Conservation (phyloP, 352 stramenopile genomes). For the Phytophthora pinifolia region DNA sequence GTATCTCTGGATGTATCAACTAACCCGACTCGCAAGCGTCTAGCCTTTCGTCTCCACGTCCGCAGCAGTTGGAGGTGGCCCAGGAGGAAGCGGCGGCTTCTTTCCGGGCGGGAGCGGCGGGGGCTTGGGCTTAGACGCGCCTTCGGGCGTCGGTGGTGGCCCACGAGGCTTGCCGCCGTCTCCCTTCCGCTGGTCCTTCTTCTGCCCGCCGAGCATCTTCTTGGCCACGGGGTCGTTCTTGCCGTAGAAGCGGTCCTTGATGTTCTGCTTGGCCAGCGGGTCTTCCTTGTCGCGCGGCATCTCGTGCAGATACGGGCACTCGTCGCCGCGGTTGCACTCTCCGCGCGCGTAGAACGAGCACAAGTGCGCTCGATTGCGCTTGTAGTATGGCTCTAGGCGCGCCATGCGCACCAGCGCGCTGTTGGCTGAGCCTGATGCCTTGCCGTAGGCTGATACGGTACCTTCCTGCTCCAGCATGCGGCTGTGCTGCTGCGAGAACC, state of each 20-base stretch:
- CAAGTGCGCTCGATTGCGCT: constrained; percentile 90
- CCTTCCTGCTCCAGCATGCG: constrained; percentile 92
- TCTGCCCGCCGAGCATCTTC: constrained; percentile 79
- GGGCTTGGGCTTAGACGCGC: constrained; percentile 49
- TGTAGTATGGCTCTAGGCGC: constrained; percentile 90
- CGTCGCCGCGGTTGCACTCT: constrained; percentile 92
- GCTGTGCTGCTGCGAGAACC: constrained; percentile 93
- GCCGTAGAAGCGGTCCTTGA: constrained; percentile 94
- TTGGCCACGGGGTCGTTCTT: constrained; percentile 93
- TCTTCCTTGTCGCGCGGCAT: constrained; percentile 93
- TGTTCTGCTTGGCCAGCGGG: constrained; percentile 95
- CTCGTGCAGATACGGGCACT: constrained; percentile 95
- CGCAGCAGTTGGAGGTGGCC: constrained; percentile 42
- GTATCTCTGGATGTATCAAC: constrained; percentile 8
- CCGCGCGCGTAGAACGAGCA: constrained; percentile 96
- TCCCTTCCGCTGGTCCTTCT: constrained; percentile 27
- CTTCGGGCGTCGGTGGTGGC: constrained; percentile 19
- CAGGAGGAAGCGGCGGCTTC: constrained; percentile 66
- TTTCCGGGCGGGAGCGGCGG: constrained; percentile 50
- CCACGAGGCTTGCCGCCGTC: constrained; percentile 26
- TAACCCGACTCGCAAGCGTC: constrained; percentile 18
- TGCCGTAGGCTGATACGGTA: constrained; percentile 84
- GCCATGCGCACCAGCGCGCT: constrained; percentile 84
- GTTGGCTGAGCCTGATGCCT: constrained; percentile 62
- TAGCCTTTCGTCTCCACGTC: constrained; percentile 36